These are phyloP conservation scores for Staphylotrichum tortipilum DNA, from an alignment of 495 filamentous ascomycete genomes.

Conservation along the genomic window DNA sequence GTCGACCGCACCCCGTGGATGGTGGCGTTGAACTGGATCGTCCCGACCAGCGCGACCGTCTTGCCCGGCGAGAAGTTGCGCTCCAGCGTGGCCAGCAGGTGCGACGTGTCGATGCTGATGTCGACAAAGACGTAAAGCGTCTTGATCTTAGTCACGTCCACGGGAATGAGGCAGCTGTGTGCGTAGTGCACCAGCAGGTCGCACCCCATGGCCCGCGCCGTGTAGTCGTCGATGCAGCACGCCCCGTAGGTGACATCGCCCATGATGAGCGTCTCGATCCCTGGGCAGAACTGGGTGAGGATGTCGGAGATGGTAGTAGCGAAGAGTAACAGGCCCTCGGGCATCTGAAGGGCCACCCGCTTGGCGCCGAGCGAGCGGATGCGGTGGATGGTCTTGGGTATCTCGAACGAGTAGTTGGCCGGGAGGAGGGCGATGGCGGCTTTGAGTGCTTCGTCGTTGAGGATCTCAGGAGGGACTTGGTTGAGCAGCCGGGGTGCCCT, in stretches of 20 bases:
- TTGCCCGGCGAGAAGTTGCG: slow-evolving; percentile 79
- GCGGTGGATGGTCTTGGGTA: slow-evolving; percentile 94
- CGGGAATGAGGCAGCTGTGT: slow-evolving; percentile 90
- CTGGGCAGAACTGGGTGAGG: slow-evolving; percentile 85
- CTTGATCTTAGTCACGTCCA: slow-evolving; percentile 89
- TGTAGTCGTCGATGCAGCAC: slow-evolving; percentile 98
- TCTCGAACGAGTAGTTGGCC: slow-evolving; percentile 93
- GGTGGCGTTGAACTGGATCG: slow-evolving; percentile 97
- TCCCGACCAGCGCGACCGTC: slow-evolving; percentile 86
- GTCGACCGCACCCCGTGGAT: slow-evolving; percentile 70
- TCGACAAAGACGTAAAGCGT: slow-evolving; percentile 98
- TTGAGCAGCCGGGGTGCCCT: slow-evolving; percentile 70
- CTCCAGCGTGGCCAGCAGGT: slow-evolving; percentile 79
- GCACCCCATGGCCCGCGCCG: slow-evolving; percentile 85
- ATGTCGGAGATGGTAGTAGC: slow-evolving; percentile 98
- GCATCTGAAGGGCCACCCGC: slow-evolving; percentile 87
- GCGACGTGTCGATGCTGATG: slow-evolving; percentile 84
- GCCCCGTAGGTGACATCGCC: slow-evolving; percentile 98
- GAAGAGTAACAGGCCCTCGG: slow-evolving; percentile 90
- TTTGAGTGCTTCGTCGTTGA: slow-evolving; percentile 80
- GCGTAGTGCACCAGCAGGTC: slow-evolving; percentile 96
- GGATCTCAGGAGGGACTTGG: slow-evolving; percentile 79
- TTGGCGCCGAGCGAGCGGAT: slow-evolving; percentile 70
- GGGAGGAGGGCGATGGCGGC: slow-evolving; percentile 81
- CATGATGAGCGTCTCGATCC: slow-evolving; percentile 91